Evolutionary conservation across 2,329 filamentous ascomycete genomes (phyloP), one percentile per base, ranked within the genome.

Genomic region (Trichophyton benhamiae): DNA sequence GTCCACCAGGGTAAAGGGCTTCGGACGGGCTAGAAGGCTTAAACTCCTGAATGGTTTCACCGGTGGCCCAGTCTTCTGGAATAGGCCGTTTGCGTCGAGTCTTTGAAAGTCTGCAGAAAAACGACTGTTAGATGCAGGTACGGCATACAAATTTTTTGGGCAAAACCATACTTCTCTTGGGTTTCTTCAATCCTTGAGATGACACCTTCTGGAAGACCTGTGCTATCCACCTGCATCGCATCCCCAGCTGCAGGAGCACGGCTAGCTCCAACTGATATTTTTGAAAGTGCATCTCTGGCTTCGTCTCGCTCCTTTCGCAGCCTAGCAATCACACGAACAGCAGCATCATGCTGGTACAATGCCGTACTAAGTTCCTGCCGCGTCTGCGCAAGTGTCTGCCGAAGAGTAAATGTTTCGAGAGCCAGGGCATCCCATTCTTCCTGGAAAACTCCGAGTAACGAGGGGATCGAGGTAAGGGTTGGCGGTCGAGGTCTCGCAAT

Each of bases 381-480:
- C 48, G 91, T 95, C 72, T 95, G 89, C 59, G 87, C 82, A 64
- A 99, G 80, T 72, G 96, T 90, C 74, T 96, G 89, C 76, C 89
- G 87, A 63, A 97, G 78, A 67, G 89, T 94, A 74, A 91, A 96
- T 58, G 90, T 89, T 77, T 99, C 94, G 41, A 97, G 80, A 11
- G 92, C 89, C 52, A 96, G 78, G 7, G 91, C 87, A 73, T 99
- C 94, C 94, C 94, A 99, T 80, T 99, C 94, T 74, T 95, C 95
- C 74, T 99, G 94, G 74, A 99, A 97, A 44, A 91, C 88, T 58
- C 89, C 88, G 61, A 99, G 87, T 61, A 99, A 83, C 17, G 94
- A 91, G 22, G 94, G 94, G 71, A 99, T 96, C 42, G 94, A 99
- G 60, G 94, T 97, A 69, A 97, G 85, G 38, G 90, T 91, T 36